Evolutionary conservation across 2,329 filamentous ascomycete species (phyloP), one percentile per base, ranked within the genome.

Genomic region (Cladophialophora immunda): DNA sequence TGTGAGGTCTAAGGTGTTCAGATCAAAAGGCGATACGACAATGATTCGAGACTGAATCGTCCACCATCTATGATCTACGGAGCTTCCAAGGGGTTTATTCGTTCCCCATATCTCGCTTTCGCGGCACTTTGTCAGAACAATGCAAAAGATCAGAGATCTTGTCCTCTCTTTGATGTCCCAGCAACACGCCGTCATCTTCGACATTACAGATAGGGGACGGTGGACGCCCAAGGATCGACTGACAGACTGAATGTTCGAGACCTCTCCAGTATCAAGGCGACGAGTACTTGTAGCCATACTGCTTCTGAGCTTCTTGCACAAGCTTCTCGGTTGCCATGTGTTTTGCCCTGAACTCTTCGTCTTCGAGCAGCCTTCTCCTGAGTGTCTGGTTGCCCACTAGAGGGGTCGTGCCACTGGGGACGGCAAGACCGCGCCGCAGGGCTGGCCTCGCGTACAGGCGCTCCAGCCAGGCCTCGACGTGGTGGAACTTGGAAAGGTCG

Each of bases 301-400:
- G 38, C 38, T 17, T n/a, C 38, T 45, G 38, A 13, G 38, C 38
- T n/a, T 45, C 17, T 7, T 45, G 38, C 5, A 45, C 38, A n/a
- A 45, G 17, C 38, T 45, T 45, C 38, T 19, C 38, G 2, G 17
- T 45, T 9, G 11, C 38, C 17, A 19, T 6, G 7, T 45, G 38
- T n/a, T 45, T 45, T n/a, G 38, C 17, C n/a, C n/a, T 45, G 38
- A 45, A 45, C 38, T 45, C 38, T 45, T 45, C 38, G 17, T 45
- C 38, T 7, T 45, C 38, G 38, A 45, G 5, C 4, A 45, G 8
- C 38, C 38, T 45, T 9, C 19, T 45, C 38, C 19, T 45, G 17
- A 45, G 38, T 9, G 38, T 19, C 5, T 45, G 38, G n/a, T 45
- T 45, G 6, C 38, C 38, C 6, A 45, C 38, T 6, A 45, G 13